Evolutionary conservation across 2,329 filamentous ascomycete species (phyloP).

Genomic region (Penicillium sp.): DNA sequence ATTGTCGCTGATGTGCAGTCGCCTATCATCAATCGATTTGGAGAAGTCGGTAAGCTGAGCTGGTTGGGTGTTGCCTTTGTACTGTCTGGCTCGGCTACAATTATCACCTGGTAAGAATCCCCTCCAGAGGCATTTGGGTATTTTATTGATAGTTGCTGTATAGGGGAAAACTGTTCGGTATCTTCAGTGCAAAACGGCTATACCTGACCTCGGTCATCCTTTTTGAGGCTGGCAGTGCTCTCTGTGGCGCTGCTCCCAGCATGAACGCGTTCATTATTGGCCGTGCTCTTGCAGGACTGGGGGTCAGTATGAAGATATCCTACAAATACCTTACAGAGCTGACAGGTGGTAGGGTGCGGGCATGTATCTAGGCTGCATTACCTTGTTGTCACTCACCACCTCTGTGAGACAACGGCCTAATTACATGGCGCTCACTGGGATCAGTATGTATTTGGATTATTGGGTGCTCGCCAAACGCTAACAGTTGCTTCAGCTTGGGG

Average conservation of each 20-base stretch:
- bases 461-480: neutral
- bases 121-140: neutral
- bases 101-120: slow-evolving; percentile 32
- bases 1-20: slow-evolving; percentile 49
- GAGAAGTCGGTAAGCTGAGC: slow-evolving; percentile 37
- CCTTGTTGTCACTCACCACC: slow-evolving; percentile 18
- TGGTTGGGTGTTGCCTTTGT: slow-evolving; percentile 45
- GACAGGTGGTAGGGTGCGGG: slow-evolving; percentile 29
- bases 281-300: slow-evolving; percentile 34
- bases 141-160: slow-evolving; percentile 24
- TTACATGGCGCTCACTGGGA: slow-evolving; percentile 33
- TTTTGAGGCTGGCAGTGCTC: slow-evolving; percentile 30
- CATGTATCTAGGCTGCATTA: slow-evolving; percentile 33
- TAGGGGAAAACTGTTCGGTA: slow-evolving; percentile 35
- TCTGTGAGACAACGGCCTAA: slow-evolving; percentile 20
- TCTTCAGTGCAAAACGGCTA: slow-evolving; percentile 46
- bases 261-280: slow-evolving; percentile 47
- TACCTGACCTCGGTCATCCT: slow-evolving; percentile 28
- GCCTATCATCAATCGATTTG: slow-evolving; percentile 38
- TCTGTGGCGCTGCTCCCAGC: slow-evolving; percentile 44
- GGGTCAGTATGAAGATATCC: slow-evolving; percentile 18
- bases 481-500: slow-evolving; percentile 10
- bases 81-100: slow-evolving; percentile 40
- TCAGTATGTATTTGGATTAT: slow-evolving; percentile 13
- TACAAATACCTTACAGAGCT: slow-evolving; percentile 26